phyloP scores from a whole-genome alignment of 2,329 filamentous ascomycete genomes.

The Fusarium oligoseptatum region DNA sequence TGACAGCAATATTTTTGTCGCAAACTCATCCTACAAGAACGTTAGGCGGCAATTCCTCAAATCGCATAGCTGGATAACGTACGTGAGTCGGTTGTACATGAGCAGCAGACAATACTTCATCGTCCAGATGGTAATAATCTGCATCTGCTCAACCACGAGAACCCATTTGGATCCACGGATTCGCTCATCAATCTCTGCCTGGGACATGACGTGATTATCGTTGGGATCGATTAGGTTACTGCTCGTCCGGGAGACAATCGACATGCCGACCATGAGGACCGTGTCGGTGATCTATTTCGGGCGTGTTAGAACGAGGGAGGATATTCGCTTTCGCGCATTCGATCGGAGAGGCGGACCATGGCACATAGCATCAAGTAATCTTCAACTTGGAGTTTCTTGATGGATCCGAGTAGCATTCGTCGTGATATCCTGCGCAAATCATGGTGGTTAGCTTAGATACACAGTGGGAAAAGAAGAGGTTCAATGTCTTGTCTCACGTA shows the following conservation, averaged over 20 bases:
- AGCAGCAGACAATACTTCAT: conserved; percentile 70
- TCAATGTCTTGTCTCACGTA: conserved; percentile 44
- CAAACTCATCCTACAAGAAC: conserved; percentile 56
- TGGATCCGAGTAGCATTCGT: conserved; percentile 57
- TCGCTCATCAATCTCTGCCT: conserved; percentile 53
- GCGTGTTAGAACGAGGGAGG: conserved; percentile 11
- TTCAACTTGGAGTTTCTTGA: conserved; percentile 65
- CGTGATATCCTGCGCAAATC: conserved; percentile 52
- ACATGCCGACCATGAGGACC: conserved; percentile 66
- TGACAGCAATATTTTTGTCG: conserved; percentile 62
- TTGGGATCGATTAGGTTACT: conserved; percentile 70
- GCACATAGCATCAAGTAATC: conserved; percentile 69
- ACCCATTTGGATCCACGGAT: conserved; percentile 72
- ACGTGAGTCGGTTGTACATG: conserved; percentile 69
- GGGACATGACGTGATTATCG: conserved; percentile 61
- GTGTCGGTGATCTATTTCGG: conserved; percentile 61
- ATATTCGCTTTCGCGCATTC: conserved; percentile 2
- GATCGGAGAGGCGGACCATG: conserved; percentile 55
- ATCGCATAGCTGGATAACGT: conserved; percentile 34
- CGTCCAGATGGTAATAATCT: conserved; percentile 69
- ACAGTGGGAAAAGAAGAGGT: background rate
- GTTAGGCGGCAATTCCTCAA: conserved; percentile 22
- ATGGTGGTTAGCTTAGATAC: background rate
- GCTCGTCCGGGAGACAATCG: conserved; percentile 66
- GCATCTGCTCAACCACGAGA: conserved; percentile 71